Conservation (phyloP, 495 filamentous ascomycete species). For the Usnea hakonensis region DNA sequence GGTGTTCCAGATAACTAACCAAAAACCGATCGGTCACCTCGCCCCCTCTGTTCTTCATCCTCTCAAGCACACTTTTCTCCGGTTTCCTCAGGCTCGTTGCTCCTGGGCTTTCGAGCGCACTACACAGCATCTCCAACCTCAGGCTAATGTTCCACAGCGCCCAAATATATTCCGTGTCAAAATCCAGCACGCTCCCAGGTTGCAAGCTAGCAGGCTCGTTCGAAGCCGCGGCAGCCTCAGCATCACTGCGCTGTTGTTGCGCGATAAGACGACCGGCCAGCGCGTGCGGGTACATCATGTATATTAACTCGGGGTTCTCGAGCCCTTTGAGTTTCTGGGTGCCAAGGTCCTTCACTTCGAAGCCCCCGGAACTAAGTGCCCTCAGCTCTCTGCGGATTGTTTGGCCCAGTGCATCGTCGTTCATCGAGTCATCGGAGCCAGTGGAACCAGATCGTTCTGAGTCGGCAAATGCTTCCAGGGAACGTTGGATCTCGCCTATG, state of each 20-base stretch:
- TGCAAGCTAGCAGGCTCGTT: constrained; percentile 36
- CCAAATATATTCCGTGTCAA: constrained; percentile 82
- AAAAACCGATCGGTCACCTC: constrained; percentile 82
- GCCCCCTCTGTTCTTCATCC: constrained; percentile 73
- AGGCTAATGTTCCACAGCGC: constrained; percentile 81
- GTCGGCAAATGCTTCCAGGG: constrained; percentile 77
- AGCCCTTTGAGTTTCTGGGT: constrained; percentile 91
- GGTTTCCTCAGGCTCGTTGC: constrained; percentile 54
- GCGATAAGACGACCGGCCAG: constrained; percentile 70
- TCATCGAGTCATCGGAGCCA: constrained; percentile 59
- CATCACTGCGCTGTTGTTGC: constrained; percentile 45
- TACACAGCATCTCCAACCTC: constrained; percentile 86
- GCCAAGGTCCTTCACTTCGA: constrained; percentile 93
- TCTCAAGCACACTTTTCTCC: constrained; percentile 72
- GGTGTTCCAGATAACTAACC: constrained; percentile 82
- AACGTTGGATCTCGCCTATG: constrained; percentile 88
- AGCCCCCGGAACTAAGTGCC: constrained; percentile 82
- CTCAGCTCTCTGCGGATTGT: constrained; percentile 82
- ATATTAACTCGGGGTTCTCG: constrained; percentile 93
- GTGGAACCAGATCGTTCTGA: constrained; percentile 59
- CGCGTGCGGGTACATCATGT: constrained; percentile 83
- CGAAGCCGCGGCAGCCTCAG: constrained; percentile 32
- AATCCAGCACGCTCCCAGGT: constrained; percentile 48
- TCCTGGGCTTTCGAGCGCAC: constrained; percentile 63
- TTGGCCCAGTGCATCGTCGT: constrained; percentile 60